A percentile compares a stretch with the other conserved stretches of the same genome.
phyloP scores from a whole-genome alignment of 2,329 filamentous ascomycete species.

The Sarocladiaceae sp. region DNA sequence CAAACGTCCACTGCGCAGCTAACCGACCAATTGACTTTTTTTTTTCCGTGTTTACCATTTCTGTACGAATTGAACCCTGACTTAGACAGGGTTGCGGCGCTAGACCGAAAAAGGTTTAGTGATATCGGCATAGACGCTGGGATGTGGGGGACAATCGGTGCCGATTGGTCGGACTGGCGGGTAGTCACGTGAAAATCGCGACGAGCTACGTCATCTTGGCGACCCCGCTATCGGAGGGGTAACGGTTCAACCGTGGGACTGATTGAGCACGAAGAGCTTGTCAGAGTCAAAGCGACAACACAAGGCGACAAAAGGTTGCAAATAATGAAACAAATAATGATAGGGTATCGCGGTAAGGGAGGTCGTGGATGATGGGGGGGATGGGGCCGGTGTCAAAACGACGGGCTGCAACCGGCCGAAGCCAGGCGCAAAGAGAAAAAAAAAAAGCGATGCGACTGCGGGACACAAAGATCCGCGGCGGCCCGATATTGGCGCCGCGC shows the following conservation, averaged over 20 bases:
- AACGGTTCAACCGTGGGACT: too few relatives aligned
- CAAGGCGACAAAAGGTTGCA: too few relatives aligned
- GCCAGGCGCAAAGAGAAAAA: neutral
- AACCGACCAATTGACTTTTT: constrained; percentile 4
- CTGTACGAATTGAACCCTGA: constrained; percentile 1
- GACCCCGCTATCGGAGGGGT: too few relatives aligned
- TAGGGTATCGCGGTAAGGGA: too few relatives aligned
- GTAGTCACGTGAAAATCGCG: neutral
- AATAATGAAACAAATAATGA: too few relatives aligned
- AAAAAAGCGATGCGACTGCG: neutral
- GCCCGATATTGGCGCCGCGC: too few relatives aligned
- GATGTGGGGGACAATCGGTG: neutral
- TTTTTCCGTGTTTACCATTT: constrained; percentile 1
- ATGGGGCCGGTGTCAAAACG: too few relatives aligned
- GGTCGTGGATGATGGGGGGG: too few relatives aligned
- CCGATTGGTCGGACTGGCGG: constrained; percentile 4
- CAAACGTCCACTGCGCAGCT: neutral
- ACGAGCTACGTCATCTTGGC: constrained; percentile 5
- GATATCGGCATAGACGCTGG: neutral
- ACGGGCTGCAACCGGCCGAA: too few relatives aligned
- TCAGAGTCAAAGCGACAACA: too few relatives aligned
- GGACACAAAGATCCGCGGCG: neutral
- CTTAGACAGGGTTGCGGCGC: constrained; percentile 5
- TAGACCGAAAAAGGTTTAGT: too few relatives aligned
- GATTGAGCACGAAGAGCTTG: too few relatives aligned